Conservation (phyloP, 768 basidiomycete species). For the Boletales sp. region DNA sequence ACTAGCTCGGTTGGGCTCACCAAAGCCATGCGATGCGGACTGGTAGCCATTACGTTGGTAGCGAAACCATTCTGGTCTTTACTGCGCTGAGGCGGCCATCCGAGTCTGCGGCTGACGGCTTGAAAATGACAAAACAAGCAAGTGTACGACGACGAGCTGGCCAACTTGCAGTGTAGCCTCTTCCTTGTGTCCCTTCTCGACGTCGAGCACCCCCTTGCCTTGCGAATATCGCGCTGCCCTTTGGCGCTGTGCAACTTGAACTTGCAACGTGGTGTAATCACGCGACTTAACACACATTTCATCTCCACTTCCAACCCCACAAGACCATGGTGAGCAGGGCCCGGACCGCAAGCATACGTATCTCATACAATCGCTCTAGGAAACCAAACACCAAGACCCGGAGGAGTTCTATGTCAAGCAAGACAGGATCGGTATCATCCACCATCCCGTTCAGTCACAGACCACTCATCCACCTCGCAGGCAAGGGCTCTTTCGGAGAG, state of each 20-base stretch:
- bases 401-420: conserved; percentile 97
- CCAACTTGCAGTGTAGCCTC: background rate
- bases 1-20: no score
- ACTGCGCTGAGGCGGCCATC: no score
- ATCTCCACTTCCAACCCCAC: background rate
- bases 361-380: conserved; percentile 38
- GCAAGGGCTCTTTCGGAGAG: conserved; percentile 98
- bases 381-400: conserved; percentile 77
- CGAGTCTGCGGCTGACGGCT: conserved; percentile 20
- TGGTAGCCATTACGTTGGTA: no score
- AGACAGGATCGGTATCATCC: conserved; percentile 82
- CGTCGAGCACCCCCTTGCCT: conserved; percentile 2
- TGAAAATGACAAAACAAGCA: conserved; percentile 30
- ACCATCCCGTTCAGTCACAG: conserved; percentile 7
- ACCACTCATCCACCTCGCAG: conserved; percentile 39
- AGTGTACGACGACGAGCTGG: conserved; percentile 9
- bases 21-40: no score
- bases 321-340: conserved; percentile 20
- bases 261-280: conserved; percentile 7
- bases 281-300: conserved; percentile 9
- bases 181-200: conserved; percentile 7
- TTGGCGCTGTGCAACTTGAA: background rate
- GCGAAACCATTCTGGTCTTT: no score
- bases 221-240: conserved; percentile 7
- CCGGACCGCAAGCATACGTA: background rate